Evolutionary conservation across 176 grass and related monocot genomes (phyloP).

Genomic region (Oryza glaberrima): DNA sequence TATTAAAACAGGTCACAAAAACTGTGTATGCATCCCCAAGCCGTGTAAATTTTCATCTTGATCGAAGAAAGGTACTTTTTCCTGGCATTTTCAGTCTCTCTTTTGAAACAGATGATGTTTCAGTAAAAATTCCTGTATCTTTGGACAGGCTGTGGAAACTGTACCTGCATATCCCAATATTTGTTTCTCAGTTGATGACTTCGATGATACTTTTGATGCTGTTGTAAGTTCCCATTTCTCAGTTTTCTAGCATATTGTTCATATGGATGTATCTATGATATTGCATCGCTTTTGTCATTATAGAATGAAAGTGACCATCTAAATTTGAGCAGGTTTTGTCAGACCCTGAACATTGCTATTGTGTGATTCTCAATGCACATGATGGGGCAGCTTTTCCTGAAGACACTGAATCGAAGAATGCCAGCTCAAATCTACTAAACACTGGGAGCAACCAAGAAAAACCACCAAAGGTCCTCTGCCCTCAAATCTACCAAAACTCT

Average conservation of each 20-base stretch:
- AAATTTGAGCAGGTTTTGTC: constrained; percentile 82
- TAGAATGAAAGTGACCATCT: constrained; percentile 18
- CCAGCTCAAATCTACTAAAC: constrained; percentile 38
- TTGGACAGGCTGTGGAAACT: constrained; percentile 76
- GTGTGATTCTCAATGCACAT: constrained; percentile 89
- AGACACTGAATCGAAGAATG: constrained; percentile 38
- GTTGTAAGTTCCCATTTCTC: constrained; percentile 65
- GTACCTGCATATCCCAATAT: constrained; percentile 92
- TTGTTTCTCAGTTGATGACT: constrained; percentile 93
- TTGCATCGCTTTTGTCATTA: constrained; percentile 9
- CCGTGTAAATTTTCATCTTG: constrained; percentile 94
- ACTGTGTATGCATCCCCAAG: constrained; percentile 98
- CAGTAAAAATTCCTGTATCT: constrained; percentile 16
- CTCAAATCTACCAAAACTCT: background rate
- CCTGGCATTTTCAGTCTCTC: background rate
- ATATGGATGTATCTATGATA: background rate
- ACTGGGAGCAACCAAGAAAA: constrained; percentile 37
- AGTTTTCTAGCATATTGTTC: background rate
- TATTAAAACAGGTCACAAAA: constrained; percentile 73
- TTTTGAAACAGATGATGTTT: constrained; percentile 7
- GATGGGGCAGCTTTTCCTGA: constrained; percentile 95
- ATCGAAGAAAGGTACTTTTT: constrained; percentile 78
- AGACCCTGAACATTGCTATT: constrained; percentile 95
- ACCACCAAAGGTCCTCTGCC: constrained; percentile 65
- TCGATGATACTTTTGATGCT: constrained; percentile 96